These are phyloP conservation scores for Margaritispora aquatica DNA, from an alignment of 495 filamentous ascomycete species.

Conservation along the genomic window DNA sequence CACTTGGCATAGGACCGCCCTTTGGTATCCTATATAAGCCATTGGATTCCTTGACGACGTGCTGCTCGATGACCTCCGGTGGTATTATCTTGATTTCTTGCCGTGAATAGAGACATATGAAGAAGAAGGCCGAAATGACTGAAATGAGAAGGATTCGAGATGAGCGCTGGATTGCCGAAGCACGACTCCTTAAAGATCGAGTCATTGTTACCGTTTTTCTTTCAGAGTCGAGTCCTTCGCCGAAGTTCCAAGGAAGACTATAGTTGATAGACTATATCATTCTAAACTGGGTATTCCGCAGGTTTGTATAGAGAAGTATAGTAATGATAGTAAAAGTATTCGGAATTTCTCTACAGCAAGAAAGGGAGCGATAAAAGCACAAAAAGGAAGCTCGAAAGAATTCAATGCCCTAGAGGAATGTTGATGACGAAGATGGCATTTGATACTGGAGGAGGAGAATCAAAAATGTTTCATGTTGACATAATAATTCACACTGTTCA, in stretches of 20 bases:
- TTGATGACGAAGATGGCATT: no score
- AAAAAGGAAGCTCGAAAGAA: no score
- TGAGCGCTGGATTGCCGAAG: not conserved
- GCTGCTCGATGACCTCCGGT: not conserved
- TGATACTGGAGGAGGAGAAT: not conserved
- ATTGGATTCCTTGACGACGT: conserved; percentile 1
- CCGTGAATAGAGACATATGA: not conserved
- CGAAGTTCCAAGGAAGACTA: not conserved
- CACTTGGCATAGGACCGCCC: not conserved
- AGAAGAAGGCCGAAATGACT: not conserved
- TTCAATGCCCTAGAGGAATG: no score
- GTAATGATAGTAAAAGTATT: no score
- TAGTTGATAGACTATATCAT: no score
- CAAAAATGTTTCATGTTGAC: not conserved
- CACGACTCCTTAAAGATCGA: not conserved
- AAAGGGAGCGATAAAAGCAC: no score
- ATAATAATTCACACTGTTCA: no score
- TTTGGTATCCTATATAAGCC: conserved; percentile 2
- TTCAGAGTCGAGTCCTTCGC: not conserved
- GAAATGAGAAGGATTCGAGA: not conserved
- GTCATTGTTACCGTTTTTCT: not conserved
- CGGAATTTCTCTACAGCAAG: no score
- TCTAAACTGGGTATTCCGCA: no score
- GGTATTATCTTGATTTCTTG: not conserved
- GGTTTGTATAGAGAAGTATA: no score